Evolutionary conservation across 202 grass and related monocot genomes (phyloP), one percentile per base, ranked within the genome.

Genomic region (Carex sylvatica): DNA sequence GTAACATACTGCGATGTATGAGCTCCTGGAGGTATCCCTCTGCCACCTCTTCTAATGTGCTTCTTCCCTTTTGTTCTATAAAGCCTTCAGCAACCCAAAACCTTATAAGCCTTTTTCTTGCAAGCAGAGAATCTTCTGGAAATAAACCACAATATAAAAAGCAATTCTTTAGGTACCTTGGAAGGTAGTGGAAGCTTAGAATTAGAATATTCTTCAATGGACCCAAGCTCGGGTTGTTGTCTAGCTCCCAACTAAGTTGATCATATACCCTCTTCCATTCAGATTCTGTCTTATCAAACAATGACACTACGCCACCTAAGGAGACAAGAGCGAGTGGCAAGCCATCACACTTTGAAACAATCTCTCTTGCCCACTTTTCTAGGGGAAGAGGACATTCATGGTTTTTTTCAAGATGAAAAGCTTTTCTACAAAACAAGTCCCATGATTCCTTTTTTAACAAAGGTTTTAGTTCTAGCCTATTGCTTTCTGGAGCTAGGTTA

Each of bases 81-180:
- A 91, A 91, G 12, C 88, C 87, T 73, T 93, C 93, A 15, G 91
- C 88, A 47, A 83, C 54, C 93, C 87, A 97, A 10, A 93, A 15
- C 13, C 80, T 4, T 2, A 96, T 54, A 12, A 93, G 76, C 79
- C 15, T 85, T 4, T 87, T 90, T 12, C 88, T 67, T 46, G 46
- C 7, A 2, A 93, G 63, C 0, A 0, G 1, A 9, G 74, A 6
- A 55, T 85, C 91, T 80, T 82, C 83, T 0, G 80, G 88, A 36
- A 96, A 93, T 3, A 96, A 24, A 24, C 83, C 11, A 31, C 87
- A 96, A 49, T 92, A 91, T 46, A 93, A 33, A 52, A 96, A 86
- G 66, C 90, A 96, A 19, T 78, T 73, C n/a, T 77, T 87, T 11
- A 88, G 83, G 33, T 91, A 20, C 5, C 53, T 62, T 30, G 90